Conservation (phyloP, 805 yeast genomes). For the Candida pseudoglaebosa region DNA sequence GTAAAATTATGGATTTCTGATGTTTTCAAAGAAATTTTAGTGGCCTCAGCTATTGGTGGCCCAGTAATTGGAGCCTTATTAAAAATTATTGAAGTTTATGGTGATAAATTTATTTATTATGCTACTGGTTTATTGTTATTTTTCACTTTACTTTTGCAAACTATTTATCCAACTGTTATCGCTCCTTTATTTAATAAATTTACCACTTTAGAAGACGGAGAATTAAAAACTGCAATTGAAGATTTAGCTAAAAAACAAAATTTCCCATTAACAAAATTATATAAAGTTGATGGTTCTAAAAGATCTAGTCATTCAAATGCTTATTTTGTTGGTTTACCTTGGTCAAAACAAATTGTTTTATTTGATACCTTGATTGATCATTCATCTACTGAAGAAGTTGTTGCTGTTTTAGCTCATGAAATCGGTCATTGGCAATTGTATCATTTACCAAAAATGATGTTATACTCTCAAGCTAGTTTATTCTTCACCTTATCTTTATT, state of each 20-base stretch:
- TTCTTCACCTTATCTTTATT: constrained; percentile 67
- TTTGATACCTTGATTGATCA: constrained; percentile 87
- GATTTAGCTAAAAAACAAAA: constrained; percentile 66
- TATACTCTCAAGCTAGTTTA: constrained; percentile 60
- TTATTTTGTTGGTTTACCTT: constrained; percentile 91
- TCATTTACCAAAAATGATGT: constrained; percentile 77
- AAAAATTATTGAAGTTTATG: constrained; percentile 75
- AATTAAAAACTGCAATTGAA: constrained; percentile 77
- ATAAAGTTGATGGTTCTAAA: constrained; percentile 94
- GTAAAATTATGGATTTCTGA: constrained; percentile 69
- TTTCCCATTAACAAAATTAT: constrained; percentile 84
- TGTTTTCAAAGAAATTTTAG: constrained; percentile 52
- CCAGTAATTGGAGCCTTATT: constrained; percentile 74
- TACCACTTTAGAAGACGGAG: constrained; percentile 87
- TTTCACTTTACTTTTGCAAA: constrained; percentile 69
- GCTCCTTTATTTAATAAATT: constrained; percentile 92
- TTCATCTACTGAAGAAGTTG: constrained; percentile 71
- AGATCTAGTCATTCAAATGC: constrained; percentile 97
- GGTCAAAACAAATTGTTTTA: constrained; percentile 93
- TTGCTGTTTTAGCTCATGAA: constrained; percentile 97
- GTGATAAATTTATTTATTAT: constrained; percentile 78
- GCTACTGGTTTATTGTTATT: constrained; percentile 66
- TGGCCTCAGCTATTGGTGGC: constrained; percentile 59
- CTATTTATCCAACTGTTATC: constrained; percentile 78
- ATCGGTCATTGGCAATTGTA: constrained; percentile 96